These are phyloP conservation scores for Trichoderma guizhouense DNA, from an alignment of 2,329 filamentous ascomycete species.

Conservation along the genomic window DNA sequence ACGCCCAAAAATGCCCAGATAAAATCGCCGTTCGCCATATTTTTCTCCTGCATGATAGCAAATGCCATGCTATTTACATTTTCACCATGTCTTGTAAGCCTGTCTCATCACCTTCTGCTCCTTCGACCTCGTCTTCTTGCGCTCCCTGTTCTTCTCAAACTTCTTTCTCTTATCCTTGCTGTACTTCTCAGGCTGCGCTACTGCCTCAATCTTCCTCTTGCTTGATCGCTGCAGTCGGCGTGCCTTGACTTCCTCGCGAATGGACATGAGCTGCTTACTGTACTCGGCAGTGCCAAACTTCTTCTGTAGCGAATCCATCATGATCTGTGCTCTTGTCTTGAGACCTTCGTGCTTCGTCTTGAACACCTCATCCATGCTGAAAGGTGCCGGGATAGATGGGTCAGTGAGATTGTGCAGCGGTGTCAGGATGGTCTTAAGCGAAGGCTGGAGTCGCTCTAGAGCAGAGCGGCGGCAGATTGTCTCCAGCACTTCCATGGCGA, in stretches of 20 bases:
- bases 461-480: conserved; percentile 64
- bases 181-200: conserved; percentile 75
- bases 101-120: conserved; percentile 70
- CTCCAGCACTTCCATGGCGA: conserved; percentile 70
- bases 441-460: conserved; percentile 54
- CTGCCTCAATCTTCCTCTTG: conserved; percentile 87
- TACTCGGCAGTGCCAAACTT: conserved; percentile 79
- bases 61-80: not conserved
- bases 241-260: conserved; percentile 68
- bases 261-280: conserved; percentile 67
- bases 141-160: conserved; percentile 78
- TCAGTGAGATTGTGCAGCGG: conserved; percentile 82
- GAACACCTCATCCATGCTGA: conserved; percentile 68
- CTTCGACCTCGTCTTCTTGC: conserved; percentile 72
- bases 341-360: conserved; percentile 66
- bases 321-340: conserved; percentile 67
- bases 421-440: conserved; percentile 57
- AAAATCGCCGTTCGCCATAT: conserved; percentile 20
- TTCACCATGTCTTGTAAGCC: conserved; percentile 56
- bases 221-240: conserved; percentile 70
- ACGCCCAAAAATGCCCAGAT: conserved; percentile 15
- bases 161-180: conserved; percentile 78
- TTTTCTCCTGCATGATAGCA: not conserved
- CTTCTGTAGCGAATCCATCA: conserved; percentile 79
- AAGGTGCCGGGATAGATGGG: conserved; percentile 66